These are phyloP conservation scores for Skeletonema costatum DNA, from an alignment of 108 stramenopile species.

Conservation along the genomic window DNA sequence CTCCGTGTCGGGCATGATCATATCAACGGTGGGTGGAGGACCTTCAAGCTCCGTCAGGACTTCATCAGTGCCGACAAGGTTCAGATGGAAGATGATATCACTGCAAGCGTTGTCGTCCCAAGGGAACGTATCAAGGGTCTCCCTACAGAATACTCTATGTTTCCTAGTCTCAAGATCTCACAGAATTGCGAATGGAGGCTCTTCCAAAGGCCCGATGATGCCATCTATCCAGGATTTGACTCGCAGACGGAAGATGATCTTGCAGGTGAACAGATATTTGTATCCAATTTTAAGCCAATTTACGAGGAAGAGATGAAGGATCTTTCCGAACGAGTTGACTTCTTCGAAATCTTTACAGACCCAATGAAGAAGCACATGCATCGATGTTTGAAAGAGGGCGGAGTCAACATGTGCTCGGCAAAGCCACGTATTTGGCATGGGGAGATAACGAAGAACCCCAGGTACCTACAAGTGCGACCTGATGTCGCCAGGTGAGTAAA, in stretches of 20 bases:
- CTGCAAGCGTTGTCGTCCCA: conserved; percentile 61
- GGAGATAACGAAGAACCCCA: conserved; percentile 54
- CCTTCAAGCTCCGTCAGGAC: conserved; percentile 60
- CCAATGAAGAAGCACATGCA: conserved; percentile 65
- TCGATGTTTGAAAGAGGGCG: conserved; percentile 42
- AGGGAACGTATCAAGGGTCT: conserved; percentile 49
- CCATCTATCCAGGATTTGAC: conserved; percentile 58
- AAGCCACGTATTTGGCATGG: conserved; percentile 60
- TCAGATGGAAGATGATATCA: conserved; percentile 71
- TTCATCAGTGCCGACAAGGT: conserved; percentile 59
- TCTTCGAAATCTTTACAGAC: conserved; percentile 59
- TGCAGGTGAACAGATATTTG: conserved; percentile 44
- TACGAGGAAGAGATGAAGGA: conserved; percentile 56
- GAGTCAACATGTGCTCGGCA: conserved; percentile 54
- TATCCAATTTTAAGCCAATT: conserved; percentile 60
- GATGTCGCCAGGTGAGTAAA: conserved; percentile 34
- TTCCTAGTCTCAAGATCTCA: conserved; percentile 51
- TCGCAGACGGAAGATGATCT: conserved; percentile 61
- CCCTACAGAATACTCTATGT: conserved; percentile 45
- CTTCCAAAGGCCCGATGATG: conserved; percentile 65
- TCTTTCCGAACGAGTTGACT: conserved; percentile 54
- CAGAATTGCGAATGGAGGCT: conserved; percentile 66
- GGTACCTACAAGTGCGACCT: conserved; percentile 62
- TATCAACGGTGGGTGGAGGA: conserved; percentile 51
- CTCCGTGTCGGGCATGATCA: conserved; percentile 53